Base-by-base conservation (phyloP, 257 asterid species). In the Fraxinus americana region DNA sequence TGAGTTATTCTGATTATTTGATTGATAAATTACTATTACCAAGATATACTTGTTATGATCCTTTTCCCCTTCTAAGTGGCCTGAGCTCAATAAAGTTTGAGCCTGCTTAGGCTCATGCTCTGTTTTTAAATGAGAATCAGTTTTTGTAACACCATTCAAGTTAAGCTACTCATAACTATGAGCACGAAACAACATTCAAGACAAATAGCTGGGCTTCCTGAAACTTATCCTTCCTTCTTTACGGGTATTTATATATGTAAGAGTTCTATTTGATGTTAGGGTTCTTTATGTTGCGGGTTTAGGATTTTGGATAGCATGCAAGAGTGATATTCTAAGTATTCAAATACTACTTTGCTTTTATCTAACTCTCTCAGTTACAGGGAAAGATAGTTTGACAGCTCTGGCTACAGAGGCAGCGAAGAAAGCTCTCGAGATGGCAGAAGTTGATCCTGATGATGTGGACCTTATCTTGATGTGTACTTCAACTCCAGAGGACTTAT, bases 401-500 rank as follows among this genome's bases (percentile, higher is more conserved):
- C 87, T 94, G 59, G 96, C 93, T 75, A 84, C 82, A 61, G 97
- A 92, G 84, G 97, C 97, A 12, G 90, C 96, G 67, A 82, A 77
- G 83, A 91, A 91, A 87, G 98, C 98, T 87, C 97, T 94, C 73
- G 79, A 91, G 81, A 94, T 94, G 98, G 97, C 98, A 10, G 82
- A 88, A 82, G 97, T 94, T 68, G 94, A 89, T 45, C 92, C 97
- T 63, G 78, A 80, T 65, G 97, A 92, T 4, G 93, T 94, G 50
- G 97, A 94, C 83, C 97, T 92, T 72, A 83, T 94, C 41, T 80
- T 94, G 75, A 52, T 94, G 84, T 92, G 97, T 71, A 91, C 97
- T 78, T 94, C 98, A 54, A 94, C 98, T 65, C 98, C 97, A 1
- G 98, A 91, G 74, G 97, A 91, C 83, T 83, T 92, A 67, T 94